phyloP scores from a whole-genome alignment of 1,139 yeast genomes.

The Debaryomycetaceae sp. region DNA sequence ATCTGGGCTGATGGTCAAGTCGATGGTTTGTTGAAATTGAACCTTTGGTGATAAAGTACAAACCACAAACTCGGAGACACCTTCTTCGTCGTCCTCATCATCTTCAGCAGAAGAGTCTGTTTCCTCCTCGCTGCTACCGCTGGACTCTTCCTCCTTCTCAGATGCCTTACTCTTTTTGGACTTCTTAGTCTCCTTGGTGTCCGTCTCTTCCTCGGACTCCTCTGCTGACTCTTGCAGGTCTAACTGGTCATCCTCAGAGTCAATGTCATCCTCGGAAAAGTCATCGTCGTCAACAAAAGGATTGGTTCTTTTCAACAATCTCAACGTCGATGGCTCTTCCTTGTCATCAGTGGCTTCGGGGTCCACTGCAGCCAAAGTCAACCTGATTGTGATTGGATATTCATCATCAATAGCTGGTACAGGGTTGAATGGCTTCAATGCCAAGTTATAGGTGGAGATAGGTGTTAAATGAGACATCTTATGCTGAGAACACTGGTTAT shows the following conservation, averaged over 20 bases:
- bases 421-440: conserved; percentile 81
- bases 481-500: not conserved
- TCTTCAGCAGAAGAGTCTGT: conserved; percentile 61
- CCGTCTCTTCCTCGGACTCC: conserved; percentile 20
- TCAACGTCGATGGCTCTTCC: conserved; percentile 80
- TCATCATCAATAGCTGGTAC: conserved; percentile 83
- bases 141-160: conserved; percentile 32
- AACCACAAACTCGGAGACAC: conserved; percentile 70
- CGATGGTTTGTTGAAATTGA: conserved; percentile 87
- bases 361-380: conserved; percentile 94
- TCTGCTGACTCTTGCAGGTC: conserved; percentile 17
- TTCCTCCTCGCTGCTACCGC: conserved; percentile 48
- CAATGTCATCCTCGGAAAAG: conserved; percentile 35
- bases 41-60: conserved; percentile 87
- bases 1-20: conserved; percentile 85
- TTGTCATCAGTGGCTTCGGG: conserved; percentile 81
- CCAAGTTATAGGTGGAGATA: conserved; percentile 79
- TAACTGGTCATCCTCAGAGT: conserved; percentile 46
- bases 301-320: conserved; percentile 74
- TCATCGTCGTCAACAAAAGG: conserved; percentile 49
- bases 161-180: conserved; percentile 24
- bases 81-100: conserved; percentile 50
- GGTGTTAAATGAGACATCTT: conserved; percentile 72
- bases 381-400: conserved; percentile 82
- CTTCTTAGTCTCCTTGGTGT: conserved; percentile 18